Base-by-base conservation (phyloP, 805 yeast species). In the Debaryomyces hansenii region DNA sequence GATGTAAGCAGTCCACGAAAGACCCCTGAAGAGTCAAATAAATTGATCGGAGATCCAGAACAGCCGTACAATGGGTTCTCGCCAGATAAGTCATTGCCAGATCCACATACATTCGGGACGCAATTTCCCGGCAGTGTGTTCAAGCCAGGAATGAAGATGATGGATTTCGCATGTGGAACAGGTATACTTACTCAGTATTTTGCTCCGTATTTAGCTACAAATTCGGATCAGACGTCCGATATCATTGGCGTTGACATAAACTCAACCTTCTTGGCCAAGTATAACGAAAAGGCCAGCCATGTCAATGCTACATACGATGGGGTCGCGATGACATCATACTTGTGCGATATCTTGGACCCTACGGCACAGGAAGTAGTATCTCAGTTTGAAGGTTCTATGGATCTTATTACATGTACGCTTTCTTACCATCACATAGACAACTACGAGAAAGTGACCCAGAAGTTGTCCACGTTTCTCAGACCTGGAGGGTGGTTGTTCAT, bases 121-220 rank as follows among this genome's bases (percentile, higher is more conserved):
- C 20, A 45, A 11, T 41, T 21, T 33, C 56, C 59, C 4, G 35
- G 50, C 14, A 20, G 56, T 11, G 37, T 56, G 29, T 49, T 63
- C 48, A 53, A 48, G 40, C 61, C 60, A 2, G 61, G 59, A 5
- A 49, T 52, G 41, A 60, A 46, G 31, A 34, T 68, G 5, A 42
- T 74, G 39, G 78, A 74, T 50, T 73, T 74, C 54, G 77, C 76
- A 0, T 72, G 77, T 47, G 78, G 78, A 3, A 64, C 75, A 1
- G 78, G 77, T 0, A 45, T 69, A 7, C 58, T 71, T 14, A 62
- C 70, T 2, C 52, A 57, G 42, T 57, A 56, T n/a, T 41, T 72
- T 20, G 60, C 59, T 5, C 70, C 70, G 3, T 64, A 64, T 45
- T 45, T 70, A 15, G 45, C 42, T 3, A 42, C 51, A 4, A 28